Conservation (phyloP, 768 basidiomycete species). For the Hebeloma cylindrosporum region DNA sequence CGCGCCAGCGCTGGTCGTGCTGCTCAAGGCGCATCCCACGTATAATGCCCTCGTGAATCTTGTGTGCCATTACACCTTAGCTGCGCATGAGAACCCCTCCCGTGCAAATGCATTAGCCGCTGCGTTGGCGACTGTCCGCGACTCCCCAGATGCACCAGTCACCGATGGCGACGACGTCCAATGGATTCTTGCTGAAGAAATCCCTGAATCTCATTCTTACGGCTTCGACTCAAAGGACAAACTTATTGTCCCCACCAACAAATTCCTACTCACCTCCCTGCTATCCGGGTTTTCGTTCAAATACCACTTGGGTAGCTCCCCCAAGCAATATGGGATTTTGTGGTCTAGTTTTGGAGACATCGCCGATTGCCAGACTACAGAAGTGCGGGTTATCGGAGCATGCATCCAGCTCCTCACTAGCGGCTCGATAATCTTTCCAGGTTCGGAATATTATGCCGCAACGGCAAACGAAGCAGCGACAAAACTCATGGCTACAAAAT, state of each 20-base stretch:
- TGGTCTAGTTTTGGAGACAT: constrained; percentile 5
- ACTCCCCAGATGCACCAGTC: constrained; percentile 9
- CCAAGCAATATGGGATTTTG: constrained; percentile 1
- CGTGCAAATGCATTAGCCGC: constrained; percentile 12
- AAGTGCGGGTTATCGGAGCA: constrained; percentile 13
- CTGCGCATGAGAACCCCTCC: constrained; percentile 9
- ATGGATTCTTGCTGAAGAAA: neutral
- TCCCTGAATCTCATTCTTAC: constrained; percentile 5
- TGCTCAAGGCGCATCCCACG: constrained; percentile 14
- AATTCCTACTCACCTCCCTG: constrained; percentile 12
- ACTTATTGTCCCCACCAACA: constrained; percentile 10
- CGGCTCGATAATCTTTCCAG: constrained; percentile 5
- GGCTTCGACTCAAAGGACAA: constrained; percentile 1
- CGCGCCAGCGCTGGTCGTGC: constrained; percentile 6
- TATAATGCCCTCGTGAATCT: constrained; percentile 10
- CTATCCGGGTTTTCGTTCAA: constrained; percentile 18
- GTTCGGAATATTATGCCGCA: constrained; percentile 7
- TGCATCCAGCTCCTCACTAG: constrained; percentile 17
- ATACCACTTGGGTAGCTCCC: neutral
- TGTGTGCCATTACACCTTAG: constrained; percentile 7
- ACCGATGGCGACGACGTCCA: constrained; percentile 4
- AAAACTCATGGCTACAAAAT: constrained; percentile 15
- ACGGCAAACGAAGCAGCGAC: constrained; percentile 6
- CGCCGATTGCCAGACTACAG: constrained; percentile 6
- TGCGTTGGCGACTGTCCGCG: constrained; percentile 2